phyloP scores from a whole-genome alignment of 2,329 filamentous ascomycete species.

The Alternaria infectoria region DNA sequence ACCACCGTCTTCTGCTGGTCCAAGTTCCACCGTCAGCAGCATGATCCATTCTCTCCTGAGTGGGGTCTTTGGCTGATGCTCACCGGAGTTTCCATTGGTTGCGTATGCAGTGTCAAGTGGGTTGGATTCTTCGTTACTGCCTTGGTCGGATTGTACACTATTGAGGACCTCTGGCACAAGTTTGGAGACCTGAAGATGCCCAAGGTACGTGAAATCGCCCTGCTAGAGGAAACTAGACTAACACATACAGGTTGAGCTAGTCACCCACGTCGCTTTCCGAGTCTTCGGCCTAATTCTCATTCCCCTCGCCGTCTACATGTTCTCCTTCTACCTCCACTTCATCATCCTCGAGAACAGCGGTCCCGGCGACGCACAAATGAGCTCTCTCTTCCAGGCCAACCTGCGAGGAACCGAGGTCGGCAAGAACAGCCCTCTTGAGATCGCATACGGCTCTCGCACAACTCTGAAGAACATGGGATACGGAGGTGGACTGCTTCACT shows the following conservation, averaged over 20 bases:
- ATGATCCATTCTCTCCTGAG: slow-evolving; percentile 83
- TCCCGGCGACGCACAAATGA: slow-evolving; percentile 99
- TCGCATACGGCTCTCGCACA: slow-evolving; percentile 85
- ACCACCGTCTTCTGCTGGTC: slow-evolving; percentile 97
- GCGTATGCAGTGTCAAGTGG: slow-evolving; percentile 98
- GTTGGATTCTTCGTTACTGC: slow-evolving; percentile 96
- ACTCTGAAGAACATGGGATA: slow-evolving; percentile 99
- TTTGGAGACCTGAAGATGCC: slow-evolving; percentile 95
- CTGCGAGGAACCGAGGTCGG: slow-evolving; percentile 91
- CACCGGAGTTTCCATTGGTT: slow-evolving; percentile 94
- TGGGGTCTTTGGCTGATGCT: slow-evolving; percentile 96
- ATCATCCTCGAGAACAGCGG: slow-evolving; percentile 90
- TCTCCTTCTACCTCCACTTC: slow-evolving; percentile 96
- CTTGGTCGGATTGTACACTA: slow-evolving; percentile 91
- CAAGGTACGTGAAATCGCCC: slow-evolving; percentile 58
- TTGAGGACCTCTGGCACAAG: slow-evolving; percentile 97
- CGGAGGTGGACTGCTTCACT: slow-evolving; percentile 93
- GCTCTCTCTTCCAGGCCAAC: slow-evolving; percentile 98
- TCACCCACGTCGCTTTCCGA: slow-evolving; percentile 78
- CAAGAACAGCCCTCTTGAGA: slow-evolving; percentile 89
- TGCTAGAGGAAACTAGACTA: slow-evolving; percentile 15
- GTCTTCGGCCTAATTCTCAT: slow-evolving; percentile 87
- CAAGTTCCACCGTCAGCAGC: slow-evolving; percentile 89
- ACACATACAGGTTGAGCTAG: slow-evolving; percentile 64
- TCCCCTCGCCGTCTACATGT: slow-evolving; percentile 89